Evolutionary conservation across 75 land plant genomes (phyloP).

Genomic region (Sequoia sempervirens): DNA sequence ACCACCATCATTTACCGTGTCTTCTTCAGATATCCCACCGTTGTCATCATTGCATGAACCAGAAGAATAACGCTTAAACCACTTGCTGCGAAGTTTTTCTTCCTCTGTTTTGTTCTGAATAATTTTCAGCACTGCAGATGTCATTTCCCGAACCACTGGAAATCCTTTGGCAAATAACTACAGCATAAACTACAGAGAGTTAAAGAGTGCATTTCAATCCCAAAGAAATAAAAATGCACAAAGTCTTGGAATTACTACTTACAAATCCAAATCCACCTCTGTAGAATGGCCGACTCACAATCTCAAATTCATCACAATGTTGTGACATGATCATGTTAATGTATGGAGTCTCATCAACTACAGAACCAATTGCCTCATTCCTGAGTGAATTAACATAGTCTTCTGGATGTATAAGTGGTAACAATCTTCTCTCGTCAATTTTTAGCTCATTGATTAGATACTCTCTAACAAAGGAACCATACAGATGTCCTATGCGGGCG

Average conservation of each 20-base stretch:
- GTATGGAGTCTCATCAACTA: neutral
- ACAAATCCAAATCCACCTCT: too few relatives aligned
- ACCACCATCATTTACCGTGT: too few relatives aligned
- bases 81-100: neutral
- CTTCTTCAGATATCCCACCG: too few relatives aligned
- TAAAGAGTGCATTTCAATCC: neutral
- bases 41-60: too few relatives aligned
- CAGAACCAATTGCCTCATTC: neutral
- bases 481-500: neutral
- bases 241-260: too few relatives aligned
- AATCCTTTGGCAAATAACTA: neutral
- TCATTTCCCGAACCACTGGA: neutral
- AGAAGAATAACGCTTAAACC: neutral
- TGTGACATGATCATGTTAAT: neutral
- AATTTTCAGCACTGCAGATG: neutral
- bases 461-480: neutral
- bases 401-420: neutral
- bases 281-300: too few relatives aligned
- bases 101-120: neutral
- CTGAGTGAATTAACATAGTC: neutral
- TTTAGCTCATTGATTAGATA: neutral
- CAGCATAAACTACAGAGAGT: neutral
- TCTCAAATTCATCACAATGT: neutral
- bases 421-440: neutral
- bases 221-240: too few relatives aligned